phyloP scores from a whole-genome alignment of 225 moss, liverwort and hornwort species.

The Physcomitrium patens region DNA sequence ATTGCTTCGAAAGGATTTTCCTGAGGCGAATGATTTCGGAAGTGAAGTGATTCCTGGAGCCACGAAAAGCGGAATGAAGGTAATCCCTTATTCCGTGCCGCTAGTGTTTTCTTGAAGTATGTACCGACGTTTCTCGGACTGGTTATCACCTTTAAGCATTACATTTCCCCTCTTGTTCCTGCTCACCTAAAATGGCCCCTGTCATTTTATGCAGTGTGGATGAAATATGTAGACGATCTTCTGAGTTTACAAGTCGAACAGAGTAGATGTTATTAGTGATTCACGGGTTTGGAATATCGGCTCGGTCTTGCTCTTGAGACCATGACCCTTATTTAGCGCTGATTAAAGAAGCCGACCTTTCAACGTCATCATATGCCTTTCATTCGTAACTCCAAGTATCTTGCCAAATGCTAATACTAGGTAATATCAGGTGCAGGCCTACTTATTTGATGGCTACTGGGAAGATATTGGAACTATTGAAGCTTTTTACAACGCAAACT shows the following conservation, averaged over 20 bases:
- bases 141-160: neutral
- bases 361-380: neutral
- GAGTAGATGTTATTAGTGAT: neutral
- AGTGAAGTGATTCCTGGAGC: slow-evolving; percentile 87
- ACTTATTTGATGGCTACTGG: slow-evolving; percentile 89
- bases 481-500: slow-evolving; percentile 90
- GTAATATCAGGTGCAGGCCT: slow-evolving; percentile 67
- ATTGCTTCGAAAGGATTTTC: slow-evolving; percentile 64
- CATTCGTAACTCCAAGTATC: neutral
- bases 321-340: neutral
- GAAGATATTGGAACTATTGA: slow-evolving; percentile 94
- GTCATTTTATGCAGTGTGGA: neutral
- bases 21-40: slow-evolving; percentile 76
- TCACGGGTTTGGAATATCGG: neutral
- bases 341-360: neutral
- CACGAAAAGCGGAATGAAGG: slow-evolving; percentile 66
- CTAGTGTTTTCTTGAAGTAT: neutral
- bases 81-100: neutral
- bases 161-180: neutral
- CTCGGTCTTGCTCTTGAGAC: neutral
- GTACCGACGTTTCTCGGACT: neutral
- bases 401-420: slow-evolving; percentile 36
- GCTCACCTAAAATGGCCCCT: neutral
- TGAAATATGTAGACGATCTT: neutral
- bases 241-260: neutral